Base-by-base conservation (phyloP, 345 rosid species). In the Cardamine resedifolia region DNA sequence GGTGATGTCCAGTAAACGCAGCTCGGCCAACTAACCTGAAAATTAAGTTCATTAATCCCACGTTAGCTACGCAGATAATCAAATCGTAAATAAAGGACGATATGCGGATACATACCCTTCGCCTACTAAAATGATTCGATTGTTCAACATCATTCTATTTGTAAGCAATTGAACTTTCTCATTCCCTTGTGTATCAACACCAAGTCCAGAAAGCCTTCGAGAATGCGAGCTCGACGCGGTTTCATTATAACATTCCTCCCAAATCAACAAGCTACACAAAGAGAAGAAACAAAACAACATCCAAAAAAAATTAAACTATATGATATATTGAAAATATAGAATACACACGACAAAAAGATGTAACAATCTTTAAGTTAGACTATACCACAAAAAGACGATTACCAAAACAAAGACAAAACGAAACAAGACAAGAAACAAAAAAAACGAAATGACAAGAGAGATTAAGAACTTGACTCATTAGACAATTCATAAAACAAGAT, bases 1-100 rank as follows among this genome's bases (percentile, higher is more conserved):
- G 85, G 77, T 90, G 91, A 68, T 82, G 86, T 76, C 95, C 98
- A 0, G 90, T 86, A 71, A 96, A 92, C 43, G 98, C 96, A 83
- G 91, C 90, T 76, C 91, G 86, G 10, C 99, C 97, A 19, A 96
- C 87, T 58, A 88, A 74, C 74, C 96, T 95, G 78, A 51, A 64
- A 38, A 16, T 21, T 56, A 59, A 75, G 21, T 59, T 26, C 67
- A 53, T 56, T 62, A 10, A 44, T 36, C 26, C 5, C 45, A 5
- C 6, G 24, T 49, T 31, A 43, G 63, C 58, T 28, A 9, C 6
- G 10, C 3, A 28, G 14, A 44, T 23, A 71, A 55, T 27, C 56
- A 52, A 79, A 53, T 23, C 8, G 1, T 15, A 21, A 72, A 60
- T 0, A 16, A 5, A 41, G 15, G 14, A 18, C 24, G 1, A 10